Percentiles rank a stretch among this genome's conserved stretches.
phyloP scores from a whole-genome alignment of 176 grass and related monocot genomes.

The Musa itinerans region DNA sequence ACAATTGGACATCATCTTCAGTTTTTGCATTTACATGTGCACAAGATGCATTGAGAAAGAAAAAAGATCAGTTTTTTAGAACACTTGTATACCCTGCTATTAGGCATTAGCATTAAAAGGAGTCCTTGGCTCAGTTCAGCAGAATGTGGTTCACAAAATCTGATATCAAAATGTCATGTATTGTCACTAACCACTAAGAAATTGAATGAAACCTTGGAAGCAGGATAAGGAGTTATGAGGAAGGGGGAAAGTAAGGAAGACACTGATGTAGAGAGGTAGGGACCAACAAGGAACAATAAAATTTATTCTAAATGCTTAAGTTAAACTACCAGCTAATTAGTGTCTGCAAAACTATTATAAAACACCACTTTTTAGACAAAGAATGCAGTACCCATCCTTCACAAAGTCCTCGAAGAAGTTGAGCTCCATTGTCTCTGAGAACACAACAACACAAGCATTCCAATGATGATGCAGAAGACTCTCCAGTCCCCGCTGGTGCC shows the following conservation, averaged over 20 bases:
- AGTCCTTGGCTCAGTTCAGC: not conserved
- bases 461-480: slow-evolving; percentile 77
- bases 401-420: slow-evolving; percentile 64
- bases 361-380: not conserved
- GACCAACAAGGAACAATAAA: not conserved
- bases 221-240: not conserved
- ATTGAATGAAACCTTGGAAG: not conserved
- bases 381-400: slow-evolving; percentile 62
- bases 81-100: too few species aligned
- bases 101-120: too few species aligned
- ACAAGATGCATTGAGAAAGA: not conserved
- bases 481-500: slow-evolving; percentile 71
- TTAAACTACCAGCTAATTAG: not conserved
- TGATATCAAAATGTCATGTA: not conserved
- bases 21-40: not conserved
- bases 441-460: slow-evolving; percentile 55
- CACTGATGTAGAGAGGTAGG: not conserved
- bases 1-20: not conserved
- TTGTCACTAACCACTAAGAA: not conserved
- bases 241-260: not conserved
- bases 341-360: not conserved
- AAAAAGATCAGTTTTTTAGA: not conserved
- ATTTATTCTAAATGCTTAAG: not conserved
- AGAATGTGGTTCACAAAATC: not conserved
- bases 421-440: slow-evolving; percentile 67